Evolutionary conservation across 768 basidiomycete species (phyloP), one percentile per base, ranked within the genome.

Genomic region (Ramaria sp.): DNA sequence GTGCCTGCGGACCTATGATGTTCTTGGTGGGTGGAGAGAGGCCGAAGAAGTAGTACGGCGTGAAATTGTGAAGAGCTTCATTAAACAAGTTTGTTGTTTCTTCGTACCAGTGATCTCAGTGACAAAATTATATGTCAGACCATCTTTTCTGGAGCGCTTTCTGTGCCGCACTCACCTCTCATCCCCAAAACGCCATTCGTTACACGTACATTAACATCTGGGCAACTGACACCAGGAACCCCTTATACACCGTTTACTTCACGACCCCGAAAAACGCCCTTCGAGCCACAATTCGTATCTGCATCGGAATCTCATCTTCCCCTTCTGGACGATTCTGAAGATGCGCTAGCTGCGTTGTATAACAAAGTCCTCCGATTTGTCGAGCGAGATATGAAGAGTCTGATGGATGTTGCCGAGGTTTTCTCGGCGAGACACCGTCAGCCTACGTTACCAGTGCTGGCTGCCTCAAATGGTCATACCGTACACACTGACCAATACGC

Each of bases 31-130:
- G 7, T 92, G 90, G 88, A 72, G 81, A 63, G 84, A 89, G 60
- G 95, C 93, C 1, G 94, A 95, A 70, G 88, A 92, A 59, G 83
- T 96, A 17, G 71, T 97, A 51, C 75, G 85, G 55, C 73, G 73
- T 52, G 81, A 86, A 45, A 72, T 96, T 38, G 78, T 92, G 37
- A 80, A 81, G 1, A 77, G 76, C 13, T 94, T 93, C 63, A 76
- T 92, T 9, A 83, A 80, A 63, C 87, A 88, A 75, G 92, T 86
- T 27, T 27, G 27, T 27, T 53, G 39, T 67, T 63, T n/a, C n/a
- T 17, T 52, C 51, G 7, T 51, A 27, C 17, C 20, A 22, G 50
- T 37, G 33, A 45, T 5, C 31, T 19, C 37, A 19, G 12, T 33
- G 33, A 20, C 22, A 12, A 50, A 20, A 46, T 47, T 53, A 15